Conservation (phyloP, 257 asterid species). For the Leonotis leonurus region DNA sequence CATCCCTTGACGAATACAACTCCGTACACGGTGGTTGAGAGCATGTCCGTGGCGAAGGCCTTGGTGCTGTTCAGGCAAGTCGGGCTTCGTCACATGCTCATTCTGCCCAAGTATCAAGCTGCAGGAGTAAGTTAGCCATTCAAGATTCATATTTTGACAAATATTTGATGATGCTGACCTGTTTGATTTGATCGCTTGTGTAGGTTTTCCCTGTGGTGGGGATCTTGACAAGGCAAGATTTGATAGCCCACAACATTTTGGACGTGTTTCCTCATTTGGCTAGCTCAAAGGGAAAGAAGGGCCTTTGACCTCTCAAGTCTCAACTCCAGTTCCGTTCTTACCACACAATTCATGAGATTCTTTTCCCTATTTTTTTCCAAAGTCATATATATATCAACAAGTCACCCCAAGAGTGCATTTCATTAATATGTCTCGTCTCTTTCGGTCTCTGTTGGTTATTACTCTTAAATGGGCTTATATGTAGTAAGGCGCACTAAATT, state of each 20-base stretch:
- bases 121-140: constrained; percentile 52
- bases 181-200: constrained; percentile 6
- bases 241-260: constrained; percentile 71
- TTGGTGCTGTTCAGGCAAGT: constrained; percentile 75
- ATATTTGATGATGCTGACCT: constrained; percentile 5
- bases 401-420: too few relatives aligned
- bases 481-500: not conserved
- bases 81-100: constrained; percentile 78
- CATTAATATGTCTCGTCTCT: not conserved
- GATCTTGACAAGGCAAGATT: constrained; percentile 85
- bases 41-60: constrained; percentile 81
- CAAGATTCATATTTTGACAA: not conserved
- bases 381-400: too few relatives aligned
- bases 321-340: too few relatives aligned
- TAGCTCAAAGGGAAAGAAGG: constrained; percentile 48
- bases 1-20: constrained; percentile 81
- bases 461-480: not conserved
- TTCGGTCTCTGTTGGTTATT: not conserved
- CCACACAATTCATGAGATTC: constrained; percentile 11
- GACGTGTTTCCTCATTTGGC: constrained; percentile 65
- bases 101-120: constrained; percentile 72
- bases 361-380: constrained; percentile 10
- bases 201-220: constrained; percentile 79
- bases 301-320: constrained; percentile 26
- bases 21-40: constrained; percentile 66